Percentiles rank a stretch among this genome's conserved stretches.
phyloP scores from a whole-genome alignment of 2,329 filamentous ascomycete genomes.

The Aureobasidium musti region DNA sequence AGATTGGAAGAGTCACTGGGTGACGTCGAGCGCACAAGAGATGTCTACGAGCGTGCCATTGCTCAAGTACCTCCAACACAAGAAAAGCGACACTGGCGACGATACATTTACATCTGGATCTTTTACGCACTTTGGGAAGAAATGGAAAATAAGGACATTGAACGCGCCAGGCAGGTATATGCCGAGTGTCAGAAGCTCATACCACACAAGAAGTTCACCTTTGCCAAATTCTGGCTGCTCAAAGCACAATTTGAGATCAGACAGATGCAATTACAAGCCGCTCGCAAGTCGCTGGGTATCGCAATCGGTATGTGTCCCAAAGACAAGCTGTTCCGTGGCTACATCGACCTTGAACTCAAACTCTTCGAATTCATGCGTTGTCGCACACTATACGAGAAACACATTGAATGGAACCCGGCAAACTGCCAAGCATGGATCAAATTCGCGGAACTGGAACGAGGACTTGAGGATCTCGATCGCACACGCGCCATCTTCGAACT shows the following conservation, averaged over 20 bases:
- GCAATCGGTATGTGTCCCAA: conserved; percentile 95
- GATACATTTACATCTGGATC: conserved; percentile 97
- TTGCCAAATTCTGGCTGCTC: conserved; percentile 93
- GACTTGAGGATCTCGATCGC: conserved; percentile 84
- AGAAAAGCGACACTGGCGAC: conserved; percentile 94
- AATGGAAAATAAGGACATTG: conserved; percentile 74
- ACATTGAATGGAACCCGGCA: conserved; percentile 85
- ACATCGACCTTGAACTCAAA: conserved; percentile 89
- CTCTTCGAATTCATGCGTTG: conserved; percentile 93
- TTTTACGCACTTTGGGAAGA: conserved; percentile 98
- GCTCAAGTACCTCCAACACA: conserved; percentile 92
- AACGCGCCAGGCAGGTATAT: conserved; percentile 86
- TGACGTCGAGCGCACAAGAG: conserved; percentile 79
- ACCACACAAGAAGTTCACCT: conserved; percentile 96
- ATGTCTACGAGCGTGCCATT: conserved; percentile 93
- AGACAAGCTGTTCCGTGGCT: conserved; percentile 90
- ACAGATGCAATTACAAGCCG: conserved; percentile 75
- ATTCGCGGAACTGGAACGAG: conserved; percentile 90
- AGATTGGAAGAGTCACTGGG: conserved; percentile 83
- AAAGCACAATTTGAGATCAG: conserved; percentile 93
- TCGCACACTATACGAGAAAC: conserved; percentile 88
- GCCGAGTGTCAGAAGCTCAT: conserved; percentile 82
- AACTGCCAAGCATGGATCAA: conserved; percentile 96
- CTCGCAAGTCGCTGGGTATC: conserved; percentile 84
- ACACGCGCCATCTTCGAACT: conserved; percentile 90